phyloP scores from a whole-genome alignment of 164 flowering plant species.

The Macadamia integrifolia region DNA sequence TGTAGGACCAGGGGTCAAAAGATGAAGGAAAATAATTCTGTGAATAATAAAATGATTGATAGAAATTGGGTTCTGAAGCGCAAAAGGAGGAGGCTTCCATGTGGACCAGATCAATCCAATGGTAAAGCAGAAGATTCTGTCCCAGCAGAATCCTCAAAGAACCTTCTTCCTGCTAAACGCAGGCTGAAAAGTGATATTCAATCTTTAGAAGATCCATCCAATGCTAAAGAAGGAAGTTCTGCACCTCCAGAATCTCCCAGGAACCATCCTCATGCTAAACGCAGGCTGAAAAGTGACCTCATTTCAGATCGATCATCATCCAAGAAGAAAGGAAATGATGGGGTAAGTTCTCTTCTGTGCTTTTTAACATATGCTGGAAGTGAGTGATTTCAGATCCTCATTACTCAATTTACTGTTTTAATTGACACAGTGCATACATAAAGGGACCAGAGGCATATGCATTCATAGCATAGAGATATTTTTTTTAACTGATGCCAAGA shows the following conservation, averaged over 20 bases:
- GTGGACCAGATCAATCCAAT: constrained; percentile 34
- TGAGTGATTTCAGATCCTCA: constrained; percentile 6
- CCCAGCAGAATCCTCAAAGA: constrained; percentile 38
- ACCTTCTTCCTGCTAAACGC: constrained; percentile 34
- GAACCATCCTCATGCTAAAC: constrained; percentile 37
- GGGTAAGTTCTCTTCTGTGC: constrained; percentile 48
- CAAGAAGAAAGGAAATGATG: constrained; percentile 93
- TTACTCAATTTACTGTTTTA: not conserved
- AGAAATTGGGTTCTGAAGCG: constrained; percentile 85
- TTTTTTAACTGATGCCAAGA: not conserved
- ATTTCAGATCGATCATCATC: constrained; percentile 29
- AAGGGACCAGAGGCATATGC: no score
- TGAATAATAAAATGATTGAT: constrained; percentile 49
- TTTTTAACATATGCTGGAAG: constrained; percentile 1
- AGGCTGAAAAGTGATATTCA: constrained; percentile 41
- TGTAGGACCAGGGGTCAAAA: constrained; percentile 18
- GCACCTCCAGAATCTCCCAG: constrained; percentile 38
- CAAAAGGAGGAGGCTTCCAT: constrained; percentile 65
- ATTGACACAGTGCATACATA: no score
- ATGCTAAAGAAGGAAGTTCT: constrained; percentile 35
- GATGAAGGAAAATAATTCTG: constrained; percentile 61
- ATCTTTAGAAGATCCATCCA: constrained; percentile 32
- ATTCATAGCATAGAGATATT: not conserved
- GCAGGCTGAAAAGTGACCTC: constrained; percentile 29
- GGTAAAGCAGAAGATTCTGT: constrained; percentile 36